Conservation (phyloP, 352 stramenopile species). For the Globisporangium radiosum region DNA sequence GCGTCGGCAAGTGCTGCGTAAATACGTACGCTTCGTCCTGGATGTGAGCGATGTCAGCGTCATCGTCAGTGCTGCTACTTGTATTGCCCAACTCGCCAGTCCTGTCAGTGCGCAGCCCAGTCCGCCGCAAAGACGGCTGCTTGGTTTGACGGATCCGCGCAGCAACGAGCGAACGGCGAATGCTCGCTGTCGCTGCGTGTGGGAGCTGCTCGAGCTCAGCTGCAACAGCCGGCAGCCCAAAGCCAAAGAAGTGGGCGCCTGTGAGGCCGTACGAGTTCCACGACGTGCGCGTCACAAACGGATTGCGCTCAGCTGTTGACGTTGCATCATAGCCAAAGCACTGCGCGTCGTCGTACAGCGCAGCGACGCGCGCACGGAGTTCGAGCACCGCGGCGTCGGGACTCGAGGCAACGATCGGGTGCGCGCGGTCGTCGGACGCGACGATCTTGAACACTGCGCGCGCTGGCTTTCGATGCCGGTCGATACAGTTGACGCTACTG, state of each 20-base stretch:
- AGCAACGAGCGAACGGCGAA: constrained; percentile 36
- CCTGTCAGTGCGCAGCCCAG: not conserved
- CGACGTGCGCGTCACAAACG: constrained; percentile 65
- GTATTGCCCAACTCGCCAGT: too few relatives aligned
- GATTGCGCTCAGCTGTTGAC: constrained; percentile 32
- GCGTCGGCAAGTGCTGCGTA: constrained; percentile 64
- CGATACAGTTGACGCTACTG: not conserved
- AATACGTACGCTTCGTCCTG: constrained; percentile 77
- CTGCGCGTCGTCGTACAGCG: constrained; percentile 62
- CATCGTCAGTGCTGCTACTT: constrained; percentile 5
- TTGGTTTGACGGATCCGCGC: not conserved
- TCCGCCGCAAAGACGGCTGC: too few relatives aligned
- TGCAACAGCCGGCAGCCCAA: constrained; percentile 59
- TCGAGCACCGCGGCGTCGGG: constrained; percentile 67
- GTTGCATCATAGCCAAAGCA: constrained; percentile 17
- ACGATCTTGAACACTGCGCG: constrained; percentile 72
- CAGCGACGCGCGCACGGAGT: constrained; percentile 61
- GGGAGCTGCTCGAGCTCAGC: constrained; percentile 67
- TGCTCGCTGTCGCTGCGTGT: constrained; percentile 59
- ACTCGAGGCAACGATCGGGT: constrained; percentile 57
- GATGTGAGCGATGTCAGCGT: constrained; percentile 20
- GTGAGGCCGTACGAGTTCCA: constrained; percentile 78
- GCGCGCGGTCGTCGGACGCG: constrained; percentile 54
- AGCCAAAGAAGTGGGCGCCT: constrained; percentile 80
- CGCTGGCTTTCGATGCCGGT: constrained; percentile 9